phyloP scores from a whole-genome alignment of 2,329 filamentous ascomycete genomes.

The Xylaria polymorpha region DNA sequence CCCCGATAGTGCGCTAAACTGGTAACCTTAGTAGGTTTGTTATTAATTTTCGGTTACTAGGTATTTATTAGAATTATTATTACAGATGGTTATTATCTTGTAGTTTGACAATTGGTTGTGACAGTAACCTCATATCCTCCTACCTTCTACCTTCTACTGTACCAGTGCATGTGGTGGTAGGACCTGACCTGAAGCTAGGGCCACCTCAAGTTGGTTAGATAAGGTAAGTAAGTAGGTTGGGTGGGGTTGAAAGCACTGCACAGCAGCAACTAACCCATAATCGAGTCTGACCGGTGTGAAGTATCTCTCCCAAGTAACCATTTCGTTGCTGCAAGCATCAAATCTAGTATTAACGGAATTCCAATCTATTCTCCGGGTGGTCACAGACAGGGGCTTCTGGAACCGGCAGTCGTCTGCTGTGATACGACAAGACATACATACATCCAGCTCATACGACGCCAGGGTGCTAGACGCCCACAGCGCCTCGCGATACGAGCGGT shows the following conservation, averaged over 20 bases:
- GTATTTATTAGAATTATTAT: background rate
- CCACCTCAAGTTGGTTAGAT: background rate
- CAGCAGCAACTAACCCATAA: background rate
- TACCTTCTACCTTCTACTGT: background rate
- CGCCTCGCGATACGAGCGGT: slow-evolving; percentile 31
- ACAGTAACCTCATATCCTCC: background rate
- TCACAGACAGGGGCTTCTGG: slow-evolving; percentile 3
- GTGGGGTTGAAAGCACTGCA: slow-evolving; percentile 3
- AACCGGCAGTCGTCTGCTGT: slow-evolving; percentile 14
- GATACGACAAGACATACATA: slow-evolving; percentile 17
- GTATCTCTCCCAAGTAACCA: background rate
- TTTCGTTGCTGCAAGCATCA: background rate
- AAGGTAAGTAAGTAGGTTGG: too few relatives aligned
- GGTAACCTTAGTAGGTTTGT: too few relatives aligned
- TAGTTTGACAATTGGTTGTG: background rate
- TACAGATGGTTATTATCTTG: background rate
- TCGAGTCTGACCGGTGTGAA: background rate
- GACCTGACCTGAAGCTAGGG: slow-evolving; percentile 6
- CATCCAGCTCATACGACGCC: background rate
- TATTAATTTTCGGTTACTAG: background rate
- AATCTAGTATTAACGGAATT: background rate
- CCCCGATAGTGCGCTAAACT: too few relatives aligned
- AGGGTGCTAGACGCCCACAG: slow-evolving; percentile 7
- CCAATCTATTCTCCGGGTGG: slow-evolving; percentile 5
- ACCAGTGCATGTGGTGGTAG: background rate